Conservation (phyloP, 805 yeast genomes). For the Metschnikowia kunwiensis region DNA sequence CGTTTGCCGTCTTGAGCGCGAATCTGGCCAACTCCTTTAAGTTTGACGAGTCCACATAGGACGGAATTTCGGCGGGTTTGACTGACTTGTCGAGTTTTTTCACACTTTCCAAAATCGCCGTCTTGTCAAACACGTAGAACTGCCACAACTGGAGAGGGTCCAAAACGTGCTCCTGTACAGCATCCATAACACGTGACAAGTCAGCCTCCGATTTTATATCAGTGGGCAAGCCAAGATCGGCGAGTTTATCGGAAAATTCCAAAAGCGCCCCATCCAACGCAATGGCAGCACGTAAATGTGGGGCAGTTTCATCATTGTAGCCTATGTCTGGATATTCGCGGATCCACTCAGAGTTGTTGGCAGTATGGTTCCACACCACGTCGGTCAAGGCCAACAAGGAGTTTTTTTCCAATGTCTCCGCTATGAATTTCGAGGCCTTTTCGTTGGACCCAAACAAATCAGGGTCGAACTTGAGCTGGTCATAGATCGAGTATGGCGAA, state of each 20-base stretch:
- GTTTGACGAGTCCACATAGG: slow-evolving; percentile 35
- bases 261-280: slow-evolving; percentile 72
- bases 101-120: slow-evolving; percentile 37
- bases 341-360: slow-evolving; percentile 85
- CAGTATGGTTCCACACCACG: slow-evolving; percentile 93
- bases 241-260: slow-evolving; percentile 60
- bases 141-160: slow-evolving; percentile 78
- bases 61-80: slow-evolving; percentile 42
- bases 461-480: slow-evolving; percentile 78
- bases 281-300: slow-evolving; percentile 80
- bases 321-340: slow-evolving; percentile 87
- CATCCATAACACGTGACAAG: slow-evolving; percentile 59
- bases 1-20: slow-evolving; percentile 42
- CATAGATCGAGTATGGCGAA: slow-evolving; percentile 90
- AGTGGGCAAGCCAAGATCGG: slow-evolving; percentile 59
- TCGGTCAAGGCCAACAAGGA: slow-evolving; percentile 80
- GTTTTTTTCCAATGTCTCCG: slow-evolving; percentile 48
- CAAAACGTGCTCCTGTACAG: slow-evolving; percentile 65
- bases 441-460: slow-evolving; percentile 50
- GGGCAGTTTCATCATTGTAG: slow-evolving; percentile 81
- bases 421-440: slow-evolving; percentile 54
- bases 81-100: slow-evolving; percentile 33
- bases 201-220: slow-evolving; percentile 50
- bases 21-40: slow-evolving; percentile 47
- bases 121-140: slow-evolving; percentile 70